phyloP scores from a whole-genome alignment of 441 rosid genomes.

The Croton setiger region DNA sequence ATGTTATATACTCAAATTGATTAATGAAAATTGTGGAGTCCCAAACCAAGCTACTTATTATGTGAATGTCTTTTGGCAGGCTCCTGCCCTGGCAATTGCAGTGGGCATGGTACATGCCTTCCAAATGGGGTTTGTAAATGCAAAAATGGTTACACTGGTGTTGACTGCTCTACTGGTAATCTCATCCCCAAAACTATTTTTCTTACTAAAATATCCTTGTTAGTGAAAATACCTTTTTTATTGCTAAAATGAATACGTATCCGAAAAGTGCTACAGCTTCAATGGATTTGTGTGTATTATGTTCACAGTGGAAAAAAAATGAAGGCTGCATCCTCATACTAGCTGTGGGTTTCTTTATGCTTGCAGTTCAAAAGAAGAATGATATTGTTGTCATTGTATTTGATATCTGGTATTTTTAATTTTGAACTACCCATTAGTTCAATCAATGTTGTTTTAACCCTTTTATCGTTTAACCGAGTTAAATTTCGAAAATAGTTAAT shows the following conservation, averaged over 20 bases:
- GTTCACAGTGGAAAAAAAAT: neutral
- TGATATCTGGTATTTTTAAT: too few species aligned
- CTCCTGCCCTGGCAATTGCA: slow-evolving; percentile 84
- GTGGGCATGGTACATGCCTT: slow-evolving; percentile 74
- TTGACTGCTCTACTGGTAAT: slow-evolving; percentile 93
- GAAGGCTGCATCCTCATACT: neutral
- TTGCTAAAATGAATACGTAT: neutral
- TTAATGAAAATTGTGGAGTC: neutral
- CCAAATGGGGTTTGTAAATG: slow-evolving; percentile 72
- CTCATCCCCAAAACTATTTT: neutral
- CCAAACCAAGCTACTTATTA: neutral
- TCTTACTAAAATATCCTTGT: neutral
- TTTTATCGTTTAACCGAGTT: neutral
- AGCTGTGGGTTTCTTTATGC: neutral
- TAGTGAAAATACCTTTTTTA: neutral
- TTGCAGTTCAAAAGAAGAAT: neutral
- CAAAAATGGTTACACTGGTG: slow-evolving; percentile 73
- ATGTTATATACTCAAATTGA: too few species aligned
- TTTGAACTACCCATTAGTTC: neutral
- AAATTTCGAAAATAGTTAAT: neutral
- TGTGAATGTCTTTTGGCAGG: slow-evolving; percentile 39
- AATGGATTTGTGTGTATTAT: neutral
- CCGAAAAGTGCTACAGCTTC: neutral
- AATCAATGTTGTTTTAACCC: neutral
- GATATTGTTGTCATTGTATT: neutral